Base-by-base conservation (phyloP, 1,284 basidiomycete genomes). In the Tausonia pullulans region DNA sequence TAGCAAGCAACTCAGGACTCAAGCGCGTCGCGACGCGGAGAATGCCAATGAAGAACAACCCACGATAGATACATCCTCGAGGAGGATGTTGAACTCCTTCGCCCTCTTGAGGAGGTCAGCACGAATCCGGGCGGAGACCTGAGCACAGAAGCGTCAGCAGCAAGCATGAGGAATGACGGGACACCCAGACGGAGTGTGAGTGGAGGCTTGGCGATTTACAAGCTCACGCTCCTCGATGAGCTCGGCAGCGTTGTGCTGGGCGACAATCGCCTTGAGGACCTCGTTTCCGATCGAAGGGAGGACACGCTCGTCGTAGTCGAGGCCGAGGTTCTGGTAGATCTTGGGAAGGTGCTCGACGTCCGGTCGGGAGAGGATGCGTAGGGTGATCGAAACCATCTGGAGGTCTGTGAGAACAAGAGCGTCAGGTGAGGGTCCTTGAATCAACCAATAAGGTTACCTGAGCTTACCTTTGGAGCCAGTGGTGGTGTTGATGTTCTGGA, bases 171-270 rank as follows among this genome's bases (percentile, higher is more conserved):
- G 14, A 6, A 52, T 16, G 51, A 52, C 8, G 2, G 27, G 27
- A 27, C 27, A 50, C 14, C 51, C 14, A 52, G 27, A 14, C 14
- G 51, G 60, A n/a, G 40, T 4, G 48, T n/a, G 39, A 40, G 6
- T 5, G 43, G 45, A 14, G 5, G n/a, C 49, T 3, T 44, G 3
- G 5, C 10, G 8, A 71, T 69, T 52, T 43, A 76, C 80, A 46
- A 83, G 78, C 73, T 83, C 81, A 71, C 82, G 75, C 75, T 82
- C 81, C 27, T 81, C 82, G 71, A 83, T 99, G 71, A 99, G 81
- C 78, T 99, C 95, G 16, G 95, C 94, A 53, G 95, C 95, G 77
- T 99, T 95, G 71, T 98, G 98, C 75, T 98, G 95, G 10, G 95
- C 95, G 0, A 99, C 96, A 67, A 95, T 97, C 63, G 89, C 90